Base-by-base conservation (phyloP, 306 rosid species). In the Medicago arabica region DNA sequence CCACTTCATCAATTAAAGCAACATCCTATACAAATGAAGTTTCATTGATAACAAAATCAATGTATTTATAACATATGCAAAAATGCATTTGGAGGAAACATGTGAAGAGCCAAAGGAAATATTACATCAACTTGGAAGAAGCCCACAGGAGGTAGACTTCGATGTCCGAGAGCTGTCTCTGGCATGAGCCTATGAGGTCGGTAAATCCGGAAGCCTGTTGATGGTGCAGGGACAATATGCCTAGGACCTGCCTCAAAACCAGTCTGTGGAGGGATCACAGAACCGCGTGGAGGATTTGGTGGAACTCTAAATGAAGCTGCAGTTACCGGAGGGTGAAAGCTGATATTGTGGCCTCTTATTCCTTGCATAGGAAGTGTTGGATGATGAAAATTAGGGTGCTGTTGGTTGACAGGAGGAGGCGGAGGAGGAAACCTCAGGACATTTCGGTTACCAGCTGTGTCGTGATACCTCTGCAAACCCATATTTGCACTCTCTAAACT, bases 381-480 rank as follows among this genome's bases (percentile, higher is more conserved):
- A 72, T 76, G 85, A 39, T 87, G 99, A 76, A 81, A 90, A 74
- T 36, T 89, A 68, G 75, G 97, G 80, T 78, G 89, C 51, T 63
- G 88, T 51, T 85, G 96, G 84, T 81, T 89, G 66, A 66, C 67
- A 15, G 83, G 80, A 65, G 84, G 87, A 77, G 90, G 87, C 69
- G 89, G 90, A 71, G 87, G 92, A 78, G 90, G 89, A 70, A 88
- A 78, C 84, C 89, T 80, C 69, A 84, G 81, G 21, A 81, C 80
- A 73, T 39, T 82, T 84, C 89, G 75, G 74, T 81, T 88, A 77
- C 84, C 82, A 55, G 85, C 67, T 76, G 89, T 38, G 53, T 92
- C 97, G 23, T 89, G 90, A 88, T 92, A 89, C 88, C 99, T 85
- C 44, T 82, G 89, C 85, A 92, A 63, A 72, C 89, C 96, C 86